Percentiles rank a stretch among this genome's conserved stretches.
Evolutionary conservation across 2,329 filamentous ascomycete species (phyloP).

Genomic region (Botrytis tulipae): DNA sequence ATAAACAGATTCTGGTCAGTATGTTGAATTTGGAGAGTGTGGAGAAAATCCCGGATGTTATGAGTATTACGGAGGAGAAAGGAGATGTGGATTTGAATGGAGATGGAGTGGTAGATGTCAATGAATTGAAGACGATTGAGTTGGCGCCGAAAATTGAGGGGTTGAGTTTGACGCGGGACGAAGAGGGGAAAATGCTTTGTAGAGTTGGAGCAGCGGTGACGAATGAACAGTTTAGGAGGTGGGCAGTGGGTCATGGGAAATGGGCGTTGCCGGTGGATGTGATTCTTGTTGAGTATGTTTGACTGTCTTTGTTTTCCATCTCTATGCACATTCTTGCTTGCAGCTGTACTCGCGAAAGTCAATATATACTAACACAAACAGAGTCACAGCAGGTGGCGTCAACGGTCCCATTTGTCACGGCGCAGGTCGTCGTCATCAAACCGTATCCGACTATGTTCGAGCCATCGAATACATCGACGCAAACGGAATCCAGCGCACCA

Average conservation of each 20-base stretch:
- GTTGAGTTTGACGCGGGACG: constrained; percentile 20
- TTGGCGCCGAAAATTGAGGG: constrained; percentile 15
- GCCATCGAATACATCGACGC: constrained; percentile 49
- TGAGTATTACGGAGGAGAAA: constrained; percentile 31
- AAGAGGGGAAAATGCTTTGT: constrained; percentile 38
- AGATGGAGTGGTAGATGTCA: background rate
- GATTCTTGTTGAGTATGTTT: constrained; percentile 45
- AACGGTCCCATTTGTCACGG: constrained; percentile 50
- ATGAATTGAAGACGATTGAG: constrained; percentile 21
- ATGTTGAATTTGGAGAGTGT: constrained; percentile 43
- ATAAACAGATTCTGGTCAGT: constrained; percentile 45
- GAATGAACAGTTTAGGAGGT: constrained; percentile 47
- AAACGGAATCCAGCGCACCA: constrained; percentile 44
- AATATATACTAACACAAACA: constrained; percentile 16
- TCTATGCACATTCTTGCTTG: background rate
- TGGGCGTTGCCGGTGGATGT: constrained; percentile 47
- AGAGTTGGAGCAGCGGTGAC: constrained; percentile 46
- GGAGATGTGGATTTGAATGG: background rate
- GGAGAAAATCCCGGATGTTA: constrained; percentile 42
- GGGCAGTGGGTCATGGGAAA: constrained; percentile 44
- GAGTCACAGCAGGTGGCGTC: constrained; percentile 47
- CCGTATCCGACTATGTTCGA: constrained; percentile 47
- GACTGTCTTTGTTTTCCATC: background rate
- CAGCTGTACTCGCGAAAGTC: background rate
- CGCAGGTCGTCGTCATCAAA: constrained; percentile 45